Conservation (phyloP, 2,329 filamentous ascomycete species). For the Fusarium devonianum region DNA sequence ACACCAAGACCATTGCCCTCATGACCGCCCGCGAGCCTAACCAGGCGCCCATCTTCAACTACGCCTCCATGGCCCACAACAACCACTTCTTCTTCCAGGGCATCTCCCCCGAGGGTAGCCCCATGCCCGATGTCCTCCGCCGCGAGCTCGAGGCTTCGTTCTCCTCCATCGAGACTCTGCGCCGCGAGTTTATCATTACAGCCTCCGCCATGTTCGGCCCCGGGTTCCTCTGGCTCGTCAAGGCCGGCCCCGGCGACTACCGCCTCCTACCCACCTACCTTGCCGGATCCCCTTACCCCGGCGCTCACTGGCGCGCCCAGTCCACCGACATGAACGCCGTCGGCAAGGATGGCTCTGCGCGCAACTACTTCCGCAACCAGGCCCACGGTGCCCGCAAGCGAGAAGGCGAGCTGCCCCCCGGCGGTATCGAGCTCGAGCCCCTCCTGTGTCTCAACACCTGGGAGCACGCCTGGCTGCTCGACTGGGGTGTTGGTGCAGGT, state of each 20-base stretch:
- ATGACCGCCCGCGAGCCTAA: constrained; percentile 80
- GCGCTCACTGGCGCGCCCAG: constrained; percentile 81
- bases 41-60: constrained; percentile 86
- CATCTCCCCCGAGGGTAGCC: constrained; percentile 51
- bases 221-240: constrained; percentile 95
- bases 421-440: constrained; percentile 73
- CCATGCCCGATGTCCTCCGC: constrained; percentile 65
- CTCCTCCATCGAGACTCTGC: constrained; percentile 82
- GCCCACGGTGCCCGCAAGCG: constrained; percentile 42
- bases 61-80: constrained; percentile 96
- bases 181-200: constrained; percentile 78
- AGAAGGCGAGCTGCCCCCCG: constrained; percentile 59
- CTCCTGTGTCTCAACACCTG: constrained; percentile 94
- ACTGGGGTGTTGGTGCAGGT: constrained; percentile 69
- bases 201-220: constrained; percentile 94
- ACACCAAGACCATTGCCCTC: constrained; percentile 73
- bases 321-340: constrained; percentile 73
- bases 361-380: constrained; percentile 51
- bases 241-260: constrained; percentile 57
- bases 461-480: constrained; percentile 90
- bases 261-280: constrained; percentile 88
- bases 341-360: constrained; percentile 49
- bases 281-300: constrained; percentile 86
- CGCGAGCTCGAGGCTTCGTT: constrained; percentile 73
- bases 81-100: constrained; percentile 81